phyloP scores from a whole-genome alignment of 768 basidiomycete genomes.

The Filobasidium wieringae region DNA sequence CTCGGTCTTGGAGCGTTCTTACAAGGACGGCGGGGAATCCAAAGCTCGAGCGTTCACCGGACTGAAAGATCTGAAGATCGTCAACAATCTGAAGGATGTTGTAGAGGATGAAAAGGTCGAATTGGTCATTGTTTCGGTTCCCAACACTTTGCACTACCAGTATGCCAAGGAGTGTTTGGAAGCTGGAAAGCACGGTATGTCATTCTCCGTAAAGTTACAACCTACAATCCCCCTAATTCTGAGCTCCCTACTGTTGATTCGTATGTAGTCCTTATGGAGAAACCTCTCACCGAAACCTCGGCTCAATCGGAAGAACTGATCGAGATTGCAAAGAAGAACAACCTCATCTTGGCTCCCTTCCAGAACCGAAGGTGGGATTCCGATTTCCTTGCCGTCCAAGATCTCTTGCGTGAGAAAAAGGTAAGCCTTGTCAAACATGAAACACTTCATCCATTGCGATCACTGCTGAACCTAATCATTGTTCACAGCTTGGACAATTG shows the following conservation, averaged over 20 bases:
- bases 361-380: conserved; percentile 36
- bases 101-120: conserved; percentile 56
- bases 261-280: conserved; percentile 28
- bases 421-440: neutral
- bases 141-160: conserved; percentile 14
- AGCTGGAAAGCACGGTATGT: conserved; percentile 20
- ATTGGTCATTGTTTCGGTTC: conserved; percentile 39
- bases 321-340: conserved; percentile 20
- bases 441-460: no score
- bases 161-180: conserved; percentile 17
- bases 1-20: conserved; percentile 65
- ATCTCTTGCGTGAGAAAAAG: conserved; percentile 19
- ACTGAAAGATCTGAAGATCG: conserved; percentile 44
- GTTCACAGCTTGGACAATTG: conserved; percentile 44
- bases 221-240: neutral
- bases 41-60: conserved; percentile 59
- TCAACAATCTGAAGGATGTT: conserved; percentile 53
- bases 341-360: conserved; percentile 27
- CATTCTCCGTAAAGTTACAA: neutral
- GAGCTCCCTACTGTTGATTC: neutral
- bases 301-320: conserved; percentile 23
- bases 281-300: conserved; percentile 20
- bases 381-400: conserved; percentile 31
- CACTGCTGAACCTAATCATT: neutral
- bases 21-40: conserved; percentile 44